Evolutionary conservation across 805 yeast species (phyloP).

Genomic region (Schizosaccharomyces lindneri): DNA sequence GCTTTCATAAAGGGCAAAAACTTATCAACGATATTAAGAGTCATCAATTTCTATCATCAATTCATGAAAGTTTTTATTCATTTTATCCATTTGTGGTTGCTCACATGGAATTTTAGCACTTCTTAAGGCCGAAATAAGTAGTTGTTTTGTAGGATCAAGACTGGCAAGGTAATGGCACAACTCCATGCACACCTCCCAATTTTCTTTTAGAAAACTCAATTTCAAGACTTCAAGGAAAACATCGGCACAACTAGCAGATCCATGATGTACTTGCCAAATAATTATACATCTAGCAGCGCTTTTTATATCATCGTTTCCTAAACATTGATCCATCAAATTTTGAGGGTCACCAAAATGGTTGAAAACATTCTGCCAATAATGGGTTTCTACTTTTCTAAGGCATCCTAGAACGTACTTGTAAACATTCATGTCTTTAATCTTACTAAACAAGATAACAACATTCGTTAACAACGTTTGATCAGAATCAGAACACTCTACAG

Average conservation of each 20-base stretch:
- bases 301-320: not conserved
- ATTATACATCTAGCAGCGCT: not conserved
- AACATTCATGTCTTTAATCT: not conserved
- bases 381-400: not conserved
- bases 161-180: not conserved
- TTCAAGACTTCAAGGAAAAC: not conserved
- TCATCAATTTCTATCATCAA: not conserved
- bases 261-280: not conserved
- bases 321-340: not conserved
- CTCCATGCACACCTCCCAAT: slow-evolving; percentile 1
- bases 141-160: not conserved
- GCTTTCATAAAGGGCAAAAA: too few species aligned
- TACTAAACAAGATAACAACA: not conserved
- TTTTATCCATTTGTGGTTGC: too few species aligned
- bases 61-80: not conserved
- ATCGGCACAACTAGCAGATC: not conserved
- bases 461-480: not conserved
- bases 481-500: not conserved
- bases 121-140: not conserved
- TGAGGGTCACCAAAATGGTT: not conserved
- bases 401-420: not conserved
- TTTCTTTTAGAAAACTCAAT: not conserved
- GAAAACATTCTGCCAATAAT: not conserved
- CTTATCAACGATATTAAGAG: not conserved
- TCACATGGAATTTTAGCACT: not conserved